phyloP scores from a whole-genome alignment of 192 early-diverging fungal genomes.

The Rhizoclosmatium globosum region DNA sequence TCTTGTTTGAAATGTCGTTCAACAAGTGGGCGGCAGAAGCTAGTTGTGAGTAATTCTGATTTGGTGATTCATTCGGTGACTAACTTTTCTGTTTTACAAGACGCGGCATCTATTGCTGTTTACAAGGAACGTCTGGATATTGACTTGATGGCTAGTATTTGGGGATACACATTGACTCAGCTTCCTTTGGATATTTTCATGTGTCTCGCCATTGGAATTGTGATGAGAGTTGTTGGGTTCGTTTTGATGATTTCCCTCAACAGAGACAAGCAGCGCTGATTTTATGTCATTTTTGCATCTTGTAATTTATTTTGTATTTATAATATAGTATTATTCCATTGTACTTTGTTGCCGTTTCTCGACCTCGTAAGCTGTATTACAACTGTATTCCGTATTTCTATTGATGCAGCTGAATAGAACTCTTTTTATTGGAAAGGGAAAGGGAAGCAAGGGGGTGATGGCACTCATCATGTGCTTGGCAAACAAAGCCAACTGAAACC shows the following conservation, averaged over 20 bases:
- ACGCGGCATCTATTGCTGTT: slow-evolving; percentile 27
- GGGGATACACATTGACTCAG: slow-evolving; percentile 52
- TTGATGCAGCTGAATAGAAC: no score
- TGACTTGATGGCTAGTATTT: slow-evolving; percentile 36
- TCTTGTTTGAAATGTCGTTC: slow-evolving; percentile 45
- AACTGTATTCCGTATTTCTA: no score
- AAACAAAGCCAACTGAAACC: no score
- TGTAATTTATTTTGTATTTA: not conserved
- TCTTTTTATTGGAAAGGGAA: no score
- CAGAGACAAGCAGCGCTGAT: slow-evolving; percentile 56
- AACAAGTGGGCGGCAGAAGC: slow-evolving; percentile 60
- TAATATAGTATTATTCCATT: not conserved
- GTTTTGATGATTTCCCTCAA: slow-evolving; percentile 48
- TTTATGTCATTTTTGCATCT: not conserved
- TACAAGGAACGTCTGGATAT: slow-evolving; percentile 44
- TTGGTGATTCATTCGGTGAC: not conserved
- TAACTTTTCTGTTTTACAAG: slow-evolving; percentile 3
- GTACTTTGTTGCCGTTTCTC: no score
- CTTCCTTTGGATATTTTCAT: slow-evolving; percentile 46
- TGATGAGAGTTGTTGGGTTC: slow-evolving; percentile 49
- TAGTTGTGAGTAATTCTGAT: slow-evolving; percentile 35
- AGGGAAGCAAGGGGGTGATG: no score
- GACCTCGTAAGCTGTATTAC: no score
- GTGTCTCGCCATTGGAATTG: slow-evolving; percentile 50
- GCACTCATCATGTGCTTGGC: no score